phyloP scores from a whole-genome alignment of 495 filamentous ascomycete genomes.

The Hypoxylon subgilvum region DNA sequence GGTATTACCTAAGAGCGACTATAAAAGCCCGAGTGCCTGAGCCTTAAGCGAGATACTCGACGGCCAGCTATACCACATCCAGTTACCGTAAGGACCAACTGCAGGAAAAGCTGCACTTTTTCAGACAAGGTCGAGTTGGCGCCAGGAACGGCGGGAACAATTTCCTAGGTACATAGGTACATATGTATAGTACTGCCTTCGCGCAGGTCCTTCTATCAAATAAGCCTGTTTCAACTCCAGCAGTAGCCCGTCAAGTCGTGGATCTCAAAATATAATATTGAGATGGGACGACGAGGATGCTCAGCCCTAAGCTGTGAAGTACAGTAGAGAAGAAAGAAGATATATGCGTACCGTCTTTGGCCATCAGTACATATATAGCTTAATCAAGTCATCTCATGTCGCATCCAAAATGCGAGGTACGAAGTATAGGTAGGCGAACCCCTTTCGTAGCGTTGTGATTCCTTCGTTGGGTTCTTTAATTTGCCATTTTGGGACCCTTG shows the following conservation, averaged over 20 bases:
- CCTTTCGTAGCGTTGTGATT: constrained; percentile 4
- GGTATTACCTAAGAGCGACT: constrained; percentile 10
- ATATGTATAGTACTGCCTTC: too few species aligned
- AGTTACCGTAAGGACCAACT: constrained; percentile 4
- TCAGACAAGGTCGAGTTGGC: constrained; percentile 2
- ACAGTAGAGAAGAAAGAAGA: not conserved
- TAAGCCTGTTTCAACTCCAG: constrained; percentile 32
- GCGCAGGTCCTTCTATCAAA: constrained; percentile 26
- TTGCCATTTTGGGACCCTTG: constrained; percentile 27
- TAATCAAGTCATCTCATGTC: too few species aligned
- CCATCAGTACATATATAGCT: too few species aligned
- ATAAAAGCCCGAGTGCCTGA: constrained; percentile 3
- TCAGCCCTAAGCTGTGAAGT: not conserved
- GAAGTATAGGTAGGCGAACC: not conserved
- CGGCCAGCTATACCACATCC: not conserved
- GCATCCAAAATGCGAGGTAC: too few species aligned
- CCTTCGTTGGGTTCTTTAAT: constrained; percentile 24
- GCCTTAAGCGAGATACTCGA: not conserved
- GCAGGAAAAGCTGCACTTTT: constrained; percentile 21
- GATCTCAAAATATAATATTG: too few species aligned
- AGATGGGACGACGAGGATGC: too few species aligned
- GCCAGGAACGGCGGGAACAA: constrained; percentile 17
- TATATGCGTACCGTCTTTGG: too few species aligned
- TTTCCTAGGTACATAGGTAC: too few species aligned
- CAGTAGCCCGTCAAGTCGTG: not conserved